A percentile compares a stretch with the other conserved stretches of the same genome.
Conservation (phyloP, 495 filamentous ascomycete genomes). For the Bombardia bombarda region DNA sequence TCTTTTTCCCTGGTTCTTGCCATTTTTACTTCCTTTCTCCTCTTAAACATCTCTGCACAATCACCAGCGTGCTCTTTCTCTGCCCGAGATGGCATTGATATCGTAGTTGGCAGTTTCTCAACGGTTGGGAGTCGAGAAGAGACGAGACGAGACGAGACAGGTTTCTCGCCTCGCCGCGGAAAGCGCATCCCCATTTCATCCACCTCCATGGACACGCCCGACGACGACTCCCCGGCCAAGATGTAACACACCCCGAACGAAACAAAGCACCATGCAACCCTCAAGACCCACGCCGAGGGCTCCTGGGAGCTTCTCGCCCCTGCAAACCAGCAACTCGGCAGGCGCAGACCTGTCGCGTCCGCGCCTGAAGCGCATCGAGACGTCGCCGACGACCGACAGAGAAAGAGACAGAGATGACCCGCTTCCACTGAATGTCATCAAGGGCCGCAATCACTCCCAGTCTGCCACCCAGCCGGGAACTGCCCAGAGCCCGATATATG, state of each 20-base stretch:
- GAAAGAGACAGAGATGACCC: too few species aligned
- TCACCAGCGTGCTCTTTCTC: background rate
- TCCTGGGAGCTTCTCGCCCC: slow-evolving; percentile 50
- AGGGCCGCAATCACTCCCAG: slow-evolving; percentile 10
- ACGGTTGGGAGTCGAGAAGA: background rate
- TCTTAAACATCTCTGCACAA: too few species aligned
- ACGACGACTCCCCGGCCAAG: slow-evolving; percentile 2
- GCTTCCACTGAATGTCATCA: slow-evolving; percentile 23
- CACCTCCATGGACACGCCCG: background rate
- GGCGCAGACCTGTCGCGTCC: slow-evolving; percentile 25
- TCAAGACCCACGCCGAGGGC: slow-evolving; percentile 38
- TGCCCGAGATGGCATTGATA: background rate
- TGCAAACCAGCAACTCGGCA: slow-evolving; percentile 22
- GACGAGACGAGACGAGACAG: too few species aligned
- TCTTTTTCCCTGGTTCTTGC: background rate
- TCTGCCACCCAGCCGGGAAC: slow-evolving; percentile 16
- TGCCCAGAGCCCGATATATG: slow-evolving; percentile 25
- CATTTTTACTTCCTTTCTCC: background rate
- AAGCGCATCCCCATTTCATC: background rate
- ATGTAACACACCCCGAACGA: slow-evolving; percentile 25
- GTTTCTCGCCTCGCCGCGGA: too few species aligned
- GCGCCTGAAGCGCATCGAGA: slow-evolving; percentile 35
- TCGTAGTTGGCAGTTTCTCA: background rate
- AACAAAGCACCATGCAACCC: slow-evolving; percentile 38
- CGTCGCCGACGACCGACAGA: slow-evolving; percentile 35